phyloP scores from a whole-genome alignment of 495 filamentous ascomycete genomes.

The Cladorrhinum samala region DNA sequence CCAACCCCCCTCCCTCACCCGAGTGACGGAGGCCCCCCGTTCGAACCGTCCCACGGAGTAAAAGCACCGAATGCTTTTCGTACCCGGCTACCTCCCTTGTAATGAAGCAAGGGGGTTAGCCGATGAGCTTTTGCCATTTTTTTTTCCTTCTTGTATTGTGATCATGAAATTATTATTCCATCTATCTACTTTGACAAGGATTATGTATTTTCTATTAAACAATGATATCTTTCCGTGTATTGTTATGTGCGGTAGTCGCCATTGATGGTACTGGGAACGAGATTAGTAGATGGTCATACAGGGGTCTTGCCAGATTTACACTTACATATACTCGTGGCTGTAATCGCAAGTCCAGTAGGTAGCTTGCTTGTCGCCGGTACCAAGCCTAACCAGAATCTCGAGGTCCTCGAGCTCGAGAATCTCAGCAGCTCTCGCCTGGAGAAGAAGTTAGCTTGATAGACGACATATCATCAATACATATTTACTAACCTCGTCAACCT shows the following conservation, averaged over 20 bases:
- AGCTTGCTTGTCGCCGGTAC: slow-evolving; percentile 64
- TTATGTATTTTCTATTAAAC: not conserved
- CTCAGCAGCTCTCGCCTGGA: slow-evolving; percentile 61
- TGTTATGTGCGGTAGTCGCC: slow-evolving; percentile 76
- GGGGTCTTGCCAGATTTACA: not conserved
- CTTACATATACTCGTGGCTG: slow-evolving; percentile 85
- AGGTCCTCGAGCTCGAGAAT: slow-evolving; percentile 84
- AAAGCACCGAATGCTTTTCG: too few relatives aligned
- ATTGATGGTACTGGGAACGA: slow-evolving; percentile 64
- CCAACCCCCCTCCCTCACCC: too few relatives aligned
- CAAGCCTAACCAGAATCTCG: slow-evolving; percentile 72
- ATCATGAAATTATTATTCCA: not conserved
- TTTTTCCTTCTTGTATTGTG: not conserved
- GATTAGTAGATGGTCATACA: not conserved
- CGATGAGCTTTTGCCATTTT: not conserved
- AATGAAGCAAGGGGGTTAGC: not conserved
- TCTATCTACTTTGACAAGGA: not conserved
- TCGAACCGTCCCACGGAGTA: too few relatives aligned
- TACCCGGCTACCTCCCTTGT: not conserved
- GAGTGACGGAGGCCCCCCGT: too few relatives aligned
- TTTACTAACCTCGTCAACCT: slow-evolving; percentile 65
- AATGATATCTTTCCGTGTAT: not conserved
- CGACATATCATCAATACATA: not conserved
- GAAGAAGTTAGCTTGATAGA: slow-evolving; percentile 1
- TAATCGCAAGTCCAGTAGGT: slow-evolving; percentile 96